phyloP scores from a whole-genome alignment of 169 alveolate genomes.

The Cryptosporidium felis region DNA sequence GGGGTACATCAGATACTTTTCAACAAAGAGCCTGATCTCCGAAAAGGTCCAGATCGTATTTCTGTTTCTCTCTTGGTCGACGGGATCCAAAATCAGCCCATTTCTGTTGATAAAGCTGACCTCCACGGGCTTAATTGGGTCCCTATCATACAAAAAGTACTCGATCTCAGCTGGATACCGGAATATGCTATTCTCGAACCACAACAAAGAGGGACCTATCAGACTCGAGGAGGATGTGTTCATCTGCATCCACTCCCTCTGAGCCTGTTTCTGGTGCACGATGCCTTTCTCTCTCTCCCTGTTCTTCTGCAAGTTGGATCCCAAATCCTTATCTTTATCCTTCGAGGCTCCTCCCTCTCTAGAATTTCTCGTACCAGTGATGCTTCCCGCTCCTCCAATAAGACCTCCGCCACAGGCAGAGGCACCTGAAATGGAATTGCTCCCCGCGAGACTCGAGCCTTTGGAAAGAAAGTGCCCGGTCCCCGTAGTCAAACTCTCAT shows the following conservation, averaged over 20 bases:
- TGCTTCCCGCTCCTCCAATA: no score
- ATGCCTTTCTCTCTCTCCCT: slow-evolving; percentile 62
- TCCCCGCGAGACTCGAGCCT: no score
- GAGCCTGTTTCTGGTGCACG: slow-evolving; percentile 69
- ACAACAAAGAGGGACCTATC: slow-evolving; percentile 61
- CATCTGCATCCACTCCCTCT: slow-evolving; percentile 69
- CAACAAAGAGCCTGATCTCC: slow-evolving; percentile 82
- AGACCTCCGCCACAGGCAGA: no score
- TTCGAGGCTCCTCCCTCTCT: not conserved
- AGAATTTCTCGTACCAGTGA: no score
- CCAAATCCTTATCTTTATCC: slow-evolving; percentile 6
- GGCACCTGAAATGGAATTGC: no score
- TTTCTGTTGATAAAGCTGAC: not conserved
- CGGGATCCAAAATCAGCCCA: slow-evolving; percentile 35
- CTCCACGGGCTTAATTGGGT: not conserved
- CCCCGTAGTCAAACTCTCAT: no score
- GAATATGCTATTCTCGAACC: slow-evolving; percentile 66
- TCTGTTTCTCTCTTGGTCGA: slow-evolving; percentile 71
- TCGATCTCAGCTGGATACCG: slow-evolving; percentile 41
- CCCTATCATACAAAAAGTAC: slow-evolving; percentile 6
- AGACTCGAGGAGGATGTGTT: slow-evolving; percentile 49
- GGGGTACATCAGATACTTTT: slow-evolving; percentile 86
- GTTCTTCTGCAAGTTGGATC: slow-evolving; percentile 15
- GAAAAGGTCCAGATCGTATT: slow-evolving; percentile 83
- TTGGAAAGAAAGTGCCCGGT: no score